phyloP scores from a whole-genome alignment of 805 yeast genomes.

The Saturnispora saitoi region DNA sequence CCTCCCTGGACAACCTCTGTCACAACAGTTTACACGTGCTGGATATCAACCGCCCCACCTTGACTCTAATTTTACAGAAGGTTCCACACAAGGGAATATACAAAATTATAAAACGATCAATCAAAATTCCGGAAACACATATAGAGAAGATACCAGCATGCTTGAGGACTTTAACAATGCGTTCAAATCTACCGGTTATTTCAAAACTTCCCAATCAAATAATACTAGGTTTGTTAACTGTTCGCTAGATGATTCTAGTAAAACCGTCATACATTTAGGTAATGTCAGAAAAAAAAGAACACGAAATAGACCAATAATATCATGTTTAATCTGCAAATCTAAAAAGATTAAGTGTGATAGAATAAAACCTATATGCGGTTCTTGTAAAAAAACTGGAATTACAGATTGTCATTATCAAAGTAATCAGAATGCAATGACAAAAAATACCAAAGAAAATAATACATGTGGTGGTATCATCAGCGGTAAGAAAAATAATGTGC shows the following conservation, averaged over 20 bases:
- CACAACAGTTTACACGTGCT: too few relatives aligned
- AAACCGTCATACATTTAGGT: background rate
- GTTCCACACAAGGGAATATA: too few relatives aligned
- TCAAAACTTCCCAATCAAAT: background rate
- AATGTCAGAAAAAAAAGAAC: constrained; percentile 19
- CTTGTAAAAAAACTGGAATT: constrained; percentile 19
- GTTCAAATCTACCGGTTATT: background rate
- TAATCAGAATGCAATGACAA: background rate
- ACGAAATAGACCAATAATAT: constrained; percentile 40
- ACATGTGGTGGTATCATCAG: background rate
- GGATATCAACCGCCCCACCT: too few relatives aligned
- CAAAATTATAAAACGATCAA: too few relatives aligned
- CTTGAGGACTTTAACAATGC: background rate
- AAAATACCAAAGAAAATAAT: background rate
- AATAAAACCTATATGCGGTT: constrained; percentile 27
- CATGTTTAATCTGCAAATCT: constrained; percentile 35
- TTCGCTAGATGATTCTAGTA: background rate
- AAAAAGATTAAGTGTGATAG: constrained; percentile 40
- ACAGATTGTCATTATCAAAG: constrained; percentile 7
- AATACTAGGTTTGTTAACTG: background rate
- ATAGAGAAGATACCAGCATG: background rate
- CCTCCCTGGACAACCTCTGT: too few relatives aligned
- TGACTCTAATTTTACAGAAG: too few relatives aligned
- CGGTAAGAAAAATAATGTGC: background rate
- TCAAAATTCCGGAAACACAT: too few relatives aligned